Base-by-base conservation (phyloP, 371 early-diverging fungal species). In the Actinomortierella ambigua region DNA sequence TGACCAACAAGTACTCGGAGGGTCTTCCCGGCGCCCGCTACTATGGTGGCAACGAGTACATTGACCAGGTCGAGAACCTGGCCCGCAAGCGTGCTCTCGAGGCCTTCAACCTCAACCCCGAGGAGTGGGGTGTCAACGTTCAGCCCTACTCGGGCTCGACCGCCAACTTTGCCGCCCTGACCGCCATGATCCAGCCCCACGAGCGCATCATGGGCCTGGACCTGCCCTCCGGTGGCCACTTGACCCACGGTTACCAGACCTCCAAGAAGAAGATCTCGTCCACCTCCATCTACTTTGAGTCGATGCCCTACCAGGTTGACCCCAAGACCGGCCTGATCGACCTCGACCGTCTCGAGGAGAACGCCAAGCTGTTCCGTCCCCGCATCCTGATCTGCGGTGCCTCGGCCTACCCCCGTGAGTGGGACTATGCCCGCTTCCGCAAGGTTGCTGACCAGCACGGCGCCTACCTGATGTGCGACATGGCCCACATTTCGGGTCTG, bases 1-100 rank as follows among this genome's bases (percentile, higher is more conserved):
- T 99, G 84, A 97, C 97, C 76, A 99, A 99, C 93, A 99, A 99
- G 84, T 99, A 99, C 87, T 97, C 98, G 18, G 99, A 99, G 81
- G 99, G 99, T 56, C 93, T 93, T 55, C 97, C 97, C 39, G 93
- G 94, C 24, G 96, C 96, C 28, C 94, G 97, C 77, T 94, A 90
- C 82, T 93, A 91, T 66, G 91, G 92, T 82, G 99, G 99, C 68
- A 99, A 98, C 81, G 95, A 98, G 84, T 92, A 85, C 82, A 96
- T 99, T 76, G 99, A 99, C 84, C 84, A 86, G 82, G 90, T 98
- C 57, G 99, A 99, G 85, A 69, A 76, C 56, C 83, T 99, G 54
- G 99, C 99, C 85, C 97, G 94, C 71, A 79, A 92, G 80, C 93
- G 99, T 75, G 99, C 99, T 22, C 85, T 99, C 49, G 89, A 86